Conservation (phyloP, 257 asterid genomes). For the Perilla frutescens region DNA sequence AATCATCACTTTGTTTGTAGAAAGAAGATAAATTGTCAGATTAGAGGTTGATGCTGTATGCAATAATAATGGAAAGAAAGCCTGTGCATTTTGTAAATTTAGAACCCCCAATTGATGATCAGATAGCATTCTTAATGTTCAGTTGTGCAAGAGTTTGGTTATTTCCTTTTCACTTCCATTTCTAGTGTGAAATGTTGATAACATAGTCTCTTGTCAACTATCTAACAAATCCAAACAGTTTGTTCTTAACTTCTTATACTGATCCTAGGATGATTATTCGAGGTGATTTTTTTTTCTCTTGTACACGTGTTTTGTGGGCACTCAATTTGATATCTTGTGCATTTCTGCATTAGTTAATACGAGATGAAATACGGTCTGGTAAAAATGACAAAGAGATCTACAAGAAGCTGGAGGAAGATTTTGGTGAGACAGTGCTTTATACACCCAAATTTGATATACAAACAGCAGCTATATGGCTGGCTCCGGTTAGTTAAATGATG, state of each 20-base stretch:
- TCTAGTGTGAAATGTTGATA: neutral
- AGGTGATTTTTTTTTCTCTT: neutral
- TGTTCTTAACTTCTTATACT: neutral
- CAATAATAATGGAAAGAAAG: slow-evolving; percentile 20
- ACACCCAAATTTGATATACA: slow-evolving; percentile 90
- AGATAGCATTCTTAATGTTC: neutral
- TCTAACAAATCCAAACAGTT: neutral
- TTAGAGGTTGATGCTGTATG: slow-evolving; percentile 23
- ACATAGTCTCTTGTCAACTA: neutral
- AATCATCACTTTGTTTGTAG: neutral
- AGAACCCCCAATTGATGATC: neutral
- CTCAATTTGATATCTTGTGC: slow-evolving; percentile 28
- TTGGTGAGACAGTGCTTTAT: slow-evolving; percentile 91
- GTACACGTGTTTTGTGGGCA: neutral
- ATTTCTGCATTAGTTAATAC: slow-evolving; percentile 58
- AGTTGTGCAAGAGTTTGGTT: neutral
- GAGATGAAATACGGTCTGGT: slow-evolving; percentile 77
- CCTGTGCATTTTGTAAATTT: slow-evolving; percentile 12
- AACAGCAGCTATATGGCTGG: slow-evolving; percentile 92
- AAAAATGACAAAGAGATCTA: slow-evolving; percentile 86
- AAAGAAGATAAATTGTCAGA: neutral
- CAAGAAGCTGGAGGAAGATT: slow-evolving; percentile 85
- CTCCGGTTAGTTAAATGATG: slow-evolving; percentile 68
- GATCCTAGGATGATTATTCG: slow-evolving; percentile 7
- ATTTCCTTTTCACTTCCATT: neutral